Evolutionary conservation across 176 grass and related monocot species (phyloP).

Genomic region (Tillandsia fasciculata): DNA sequence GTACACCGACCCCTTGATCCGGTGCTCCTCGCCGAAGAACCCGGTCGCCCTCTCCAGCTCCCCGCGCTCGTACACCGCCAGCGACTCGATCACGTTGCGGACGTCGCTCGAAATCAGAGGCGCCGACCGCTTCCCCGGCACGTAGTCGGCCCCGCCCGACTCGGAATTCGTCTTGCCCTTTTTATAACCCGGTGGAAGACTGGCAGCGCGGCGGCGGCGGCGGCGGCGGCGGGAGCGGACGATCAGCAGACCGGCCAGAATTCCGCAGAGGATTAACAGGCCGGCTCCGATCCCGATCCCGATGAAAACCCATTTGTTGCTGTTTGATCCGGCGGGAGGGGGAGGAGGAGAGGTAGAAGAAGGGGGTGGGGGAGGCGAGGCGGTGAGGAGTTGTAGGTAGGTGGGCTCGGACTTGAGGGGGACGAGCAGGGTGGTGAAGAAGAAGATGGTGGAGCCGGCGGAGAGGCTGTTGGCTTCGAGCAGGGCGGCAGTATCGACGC

Average conservation of each 20-base stretch:
- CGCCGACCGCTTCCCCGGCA: neutral
- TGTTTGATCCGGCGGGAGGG: neutral
- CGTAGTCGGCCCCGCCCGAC: slow-evolving; percentile 4
- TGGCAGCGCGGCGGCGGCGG: neutral
- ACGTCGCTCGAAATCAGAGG: slow-evolving; percentile 30
- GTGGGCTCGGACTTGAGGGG: slow-evolving; percentile 45
- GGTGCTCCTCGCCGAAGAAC: slow-evolving; percentile 38
- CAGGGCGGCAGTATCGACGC: slow-evolving; percentile 17
- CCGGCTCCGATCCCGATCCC: slow-evolving; percentile 45
- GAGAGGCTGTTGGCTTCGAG: slow-evolving; percentile 44
- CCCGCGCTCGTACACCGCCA: slow-evolving; percentile 48
- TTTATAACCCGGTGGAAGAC: neutral
- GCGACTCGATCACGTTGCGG: slow-evolving; percentile 41
- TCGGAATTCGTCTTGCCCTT: neutral
- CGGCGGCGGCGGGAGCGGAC: slow-evolving; percentile 11
- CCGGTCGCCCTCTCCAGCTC: slow-evolving; percentile 59
- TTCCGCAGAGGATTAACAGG: slow-evolving; percentile 17
- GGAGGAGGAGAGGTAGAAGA: neutral
- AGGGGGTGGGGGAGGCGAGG: slow-evolving; percentile 24
- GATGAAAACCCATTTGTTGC: slow-evolving; percentile 33
- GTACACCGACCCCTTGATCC: slow-evolving; percentile 49
- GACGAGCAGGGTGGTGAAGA: slow-evolving; percentile 71
- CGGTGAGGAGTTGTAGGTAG: slow-evolving; percentile 10
- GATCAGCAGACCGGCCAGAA: slow-evolving; percentile 13
- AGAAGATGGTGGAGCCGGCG: slow-evolving; percentile 25